Base-by-base conservation (phyloP, 371 early-diverging fungal species). In the Mortierella sp. region DNA sequence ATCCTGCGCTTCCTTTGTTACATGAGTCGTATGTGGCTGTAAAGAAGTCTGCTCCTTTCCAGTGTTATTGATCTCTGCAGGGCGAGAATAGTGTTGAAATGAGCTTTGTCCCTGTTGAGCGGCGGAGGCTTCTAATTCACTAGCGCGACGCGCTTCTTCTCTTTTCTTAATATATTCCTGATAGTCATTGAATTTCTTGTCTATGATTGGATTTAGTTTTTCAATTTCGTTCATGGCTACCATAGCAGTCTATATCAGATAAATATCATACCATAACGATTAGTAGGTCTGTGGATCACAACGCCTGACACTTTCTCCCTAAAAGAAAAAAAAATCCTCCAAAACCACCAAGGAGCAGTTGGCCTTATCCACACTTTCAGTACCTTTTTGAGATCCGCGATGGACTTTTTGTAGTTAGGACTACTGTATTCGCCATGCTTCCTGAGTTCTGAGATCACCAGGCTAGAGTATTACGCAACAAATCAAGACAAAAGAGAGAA, bases 381-480 rank as follows among this genome's bases (percentile, higher is more conserved):
- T 82, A 84, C 87, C 70, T 77, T 62, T 23, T 82, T 83, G 9
- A 89, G 55, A 16, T 16, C 56, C 18, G 60, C 68, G 0, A 84
- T 46, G 19, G 71, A 60, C 2, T 66, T 64, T 62, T 86, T 87
- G 59, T 85, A 69, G 7, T 75, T 83, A 1, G 85, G 71, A 57
- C 70, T 62, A 23, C 77, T 82, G 67, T 83, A 87, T 7, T 85
- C 74, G 4, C 81, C 79, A 72, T 91, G 90, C 56, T 87, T 88
- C 37, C 74, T 81, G 16, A 91, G 66, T 55, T 88, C 88, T 37
- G 48, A 70, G 18, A 91, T 11, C n/a, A 86, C 87, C 50, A 91
- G 75, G 44, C 91, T 89, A 62, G 46, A 29, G 23, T 9, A 37
- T 37, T 37, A 9, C 9, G 11, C 28, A 60, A 23, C 23, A 25